Evolutionary conservation across 441 rosid species (phyloP).

Genomic region (Euphorbia schlechtendalii): DNA sequence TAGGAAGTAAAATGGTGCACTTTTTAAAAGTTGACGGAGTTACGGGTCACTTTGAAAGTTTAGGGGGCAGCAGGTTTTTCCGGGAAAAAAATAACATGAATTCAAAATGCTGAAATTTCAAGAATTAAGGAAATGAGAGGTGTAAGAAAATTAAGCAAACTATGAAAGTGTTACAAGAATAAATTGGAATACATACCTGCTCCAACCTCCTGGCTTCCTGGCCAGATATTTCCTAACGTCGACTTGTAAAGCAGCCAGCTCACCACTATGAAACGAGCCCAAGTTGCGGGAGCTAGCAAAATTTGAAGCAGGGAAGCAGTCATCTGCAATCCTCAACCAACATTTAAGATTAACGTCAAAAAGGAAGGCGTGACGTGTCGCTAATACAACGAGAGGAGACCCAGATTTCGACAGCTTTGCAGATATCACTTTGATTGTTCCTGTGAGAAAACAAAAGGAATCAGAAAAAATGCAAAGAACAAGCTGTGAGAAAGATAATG

Average conservation of each 20-base stretch:
- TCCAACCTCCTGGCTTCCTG: constrained; percentile 96
- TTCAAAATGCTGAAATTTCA: no score
- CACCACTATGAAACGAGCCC: constrained; percentile 79
- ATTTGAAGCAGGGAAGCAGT: constrained; percentile 96
- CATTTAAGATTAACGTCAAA: constrained; percentile 85
- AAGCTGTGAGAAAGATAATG: constrained; percentile 5
- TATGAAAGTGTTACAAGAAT: no score
- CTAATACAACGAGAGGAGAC: constrained; percentile 86
- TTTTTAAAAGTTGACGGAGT: no score
- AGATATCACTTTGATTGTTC: constrained; percentile 79
- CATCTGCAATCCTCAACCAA: constrained; percentile 97
- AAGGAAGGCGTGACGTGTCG: constrained; percentile 93
- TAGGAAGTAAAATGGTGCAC: no score
- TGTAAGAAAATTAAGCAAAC: no score
- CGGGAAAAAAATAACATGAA: no score
- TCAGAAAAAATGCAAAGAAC: constrained; percentile 1
- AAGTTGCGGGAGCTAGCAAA: constrained; percentile 89
- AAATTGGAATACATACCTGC: no score
- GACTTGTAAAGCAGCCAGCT: constrained; percentile 90
- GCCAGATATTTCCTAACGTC: constrained; percentile 92
- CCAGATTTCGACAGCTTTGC: constrained; percentile 89
- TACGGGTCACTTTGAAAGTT: no score
- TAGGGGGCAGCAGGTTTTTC: no score
- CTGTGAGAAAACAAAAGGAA: constrained; percentile 33
- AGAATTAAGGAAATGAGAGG: no score